Conservation (phyloP, 768 basidiomycete genomes). For the Tylopilus cervinicoccineus region DNA sequence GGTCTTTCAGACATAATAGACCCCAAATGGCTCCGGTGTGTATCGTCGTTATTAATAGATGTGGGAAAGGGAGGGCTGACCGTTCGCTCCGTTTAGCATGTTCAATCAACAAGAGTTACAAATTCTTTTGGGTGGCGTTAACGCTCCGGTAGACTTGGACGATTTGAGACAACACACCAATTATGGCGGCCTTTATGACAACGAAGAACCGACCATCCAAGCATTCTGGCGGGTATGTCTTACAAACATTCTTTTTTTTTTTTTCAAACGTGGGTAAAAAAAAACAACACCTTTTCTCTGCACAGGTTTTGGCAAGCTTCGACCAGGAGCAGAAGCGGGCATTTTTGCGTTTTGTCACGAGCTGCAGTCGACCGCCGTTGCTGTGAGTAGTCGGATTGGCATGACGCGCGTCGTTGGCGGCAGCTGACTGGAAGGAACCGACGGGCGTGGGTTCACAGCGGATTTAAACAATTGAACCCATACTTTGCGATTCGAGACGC, state of each 20-base stretch:
- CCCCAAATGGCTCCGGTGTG: conserved; percentile 76
- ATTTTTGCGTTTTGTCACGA: conserved; percentile 88
- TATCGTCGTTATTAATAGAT: background rate
- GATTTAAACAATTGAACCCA: conserved; percentile 84
- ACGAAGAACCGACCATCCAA: conserved; percentile 64
- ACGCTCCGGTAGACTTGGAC: conserved; percentile 77
- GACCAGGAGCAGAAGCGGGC: conserved; percentile 74
- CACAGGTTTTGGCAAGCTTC: conserved; percentile 72
- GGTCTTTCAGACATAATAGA: conserved; percentile 93
- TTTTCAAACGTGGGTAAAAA: background rate
- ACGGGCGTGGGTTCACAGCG: conserved; percentile 37
- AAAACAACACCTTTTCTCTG: background rate
- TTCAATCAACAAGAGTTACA: conserved; percentile 97
- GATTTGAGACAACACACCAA: conserved; percentile 75
- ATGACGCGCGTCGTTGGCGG: background rate
- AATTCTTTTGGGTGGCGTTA: conserved; percentile 85
- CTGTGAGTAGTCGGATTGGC: conserved; percentile 52
- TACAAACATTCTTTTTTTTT: background rate
- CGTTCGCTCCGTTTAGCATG: conserved; percentile 52
- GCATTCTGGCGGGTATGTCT: conserved; percentile 79
- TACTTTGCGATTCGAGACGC: conserved; percentile 86
- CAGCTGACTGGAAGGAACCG: too few species aligned
- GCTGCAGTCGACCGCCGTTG: conserved; percentile 84
- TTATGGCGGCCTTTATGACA: conserved; percentile 78
- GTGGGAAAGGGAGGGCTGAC: conserved; percentile 6